phyloP scores from a whole-genome alignment of 169 alveolate species.

The Blepharisma undulans region DNA sequence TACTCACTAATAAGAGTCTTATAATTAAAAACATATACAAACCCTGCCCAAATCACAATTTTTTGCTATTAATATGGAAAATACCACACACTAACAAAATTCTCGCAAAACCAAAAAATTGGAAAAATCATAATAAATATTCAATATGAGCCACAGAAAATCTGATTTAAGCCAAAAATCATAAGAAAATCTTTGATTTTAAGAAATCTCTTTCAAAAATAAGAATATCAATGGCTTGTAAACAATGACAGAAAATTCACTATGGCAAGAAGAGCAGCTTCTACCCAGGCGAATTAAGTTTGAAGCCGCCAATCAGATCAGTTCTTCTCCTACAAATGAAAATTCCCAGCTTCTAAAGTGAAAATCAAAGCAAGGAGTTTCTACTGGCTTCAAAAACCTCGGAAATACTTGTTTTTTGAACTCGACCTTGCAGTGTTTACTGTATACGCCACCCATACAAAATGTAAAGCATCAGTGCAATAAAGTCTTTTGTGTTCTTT shows the following conservation, averaged over 20 bases:
- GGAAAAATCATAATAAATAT: too few relatives aligned
- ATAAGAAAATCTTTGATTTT: not conserved
- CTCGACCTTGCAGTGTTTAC: conserved; percentile 61
- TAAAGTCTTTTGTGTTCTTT: conserved; percentile 19
- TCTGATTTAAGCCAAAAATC: not conserved
- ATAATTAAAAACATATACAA: too few relatives aligned
- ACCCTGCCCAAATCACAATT: not conserved
- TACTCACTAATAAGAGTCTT: too few relatives aligned
- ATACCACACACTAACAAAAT: too few relatives aligned
- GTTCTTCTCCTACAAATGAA: not conserved
- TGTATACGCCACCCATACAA: conserved; percentile 47
- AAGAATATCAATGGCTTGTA: not conserved
- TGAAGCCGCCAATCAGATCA: not conserved
- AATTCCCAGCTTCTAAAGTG: not conserved
- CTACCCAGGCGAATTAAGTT: conserved; percentile 36
- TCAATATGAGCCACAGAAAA: too few relatives aligned
- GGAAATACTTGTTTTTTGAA: conserved; percentile 75
- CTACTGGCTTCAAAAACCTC: conserved; percentile 47
- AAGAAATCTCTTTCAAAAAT: not conserved
- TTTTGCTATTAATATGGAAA: not conserved
- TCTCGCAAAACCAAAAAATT: too few relatives aligned
- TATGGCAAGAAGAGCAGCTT: conserved; percentile 37
- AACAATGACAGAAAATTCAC: conserved; percentile 18
- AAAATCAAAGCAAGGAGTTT: not conserved
- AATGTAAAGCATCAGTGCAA: conserved; percentile 17